Evolutionary conservation across 345 rosid species (phyloP), one percentile per base, ranked within the genome.

Genomic region (Aquilaria sinensis): DNA sequence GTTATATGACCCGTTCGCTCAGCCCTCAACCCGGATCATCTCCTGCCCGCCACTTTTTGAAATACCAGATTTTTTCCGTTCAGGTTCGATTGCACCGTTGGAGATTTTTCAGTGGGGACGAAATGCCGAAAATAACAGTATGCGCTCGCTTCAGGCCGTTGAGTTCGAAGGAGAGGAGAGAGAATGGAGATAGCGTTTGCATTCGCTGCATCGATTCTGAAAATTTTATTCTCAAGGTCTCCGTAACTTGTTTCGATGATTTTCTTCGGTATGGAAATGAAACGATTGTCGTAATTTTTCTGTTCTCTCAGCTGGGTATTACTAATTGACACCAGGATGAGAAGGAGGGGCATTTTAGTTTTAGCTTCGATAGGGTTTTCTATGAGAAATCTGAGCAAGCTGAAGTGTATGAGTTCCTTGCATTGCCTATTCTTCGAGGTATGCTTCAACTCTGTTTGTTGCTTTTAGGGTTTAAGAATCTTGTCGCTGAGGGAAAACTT

Each of bases 91-190:
- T 30, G 16, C 10, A 2, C 10, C 2, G 34, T 60, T 16, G 12
- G 15, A 34, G 43, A 14, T 32, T 47, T 47, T 56, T 15, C 46
- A 2, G 15, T 16, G 56, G 32, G 53, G 50, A 34, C 41, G 62
- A 34, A 47, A 81, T 82, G 87, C 70, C 92, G 31, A 89, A 78
- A 55, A 65, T 86, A 46, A 85, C 90, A 3, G 90, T 92, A 13
- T 92, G 95, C 56, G 83, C 83, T 58, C 88, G 98, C 50, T 85
- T 92, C 71, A 70, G 98, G 78, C 96, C 98, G 5, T 54, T 85
- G 69, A 89, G 82, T 66, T 68, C 87, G 1, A 82, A 72, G 67
- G 96, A 92, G 83, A 76, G 71, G 63, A 77, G 66, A 34, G 90
- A 79, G 12, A 70, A 50, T 56, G 73, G 81, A 6, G 85, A 80